Evolutionary conservation across 164 flowering plant genomes (phyloP).

Genomic region (Echeveria elegans): DNA sequence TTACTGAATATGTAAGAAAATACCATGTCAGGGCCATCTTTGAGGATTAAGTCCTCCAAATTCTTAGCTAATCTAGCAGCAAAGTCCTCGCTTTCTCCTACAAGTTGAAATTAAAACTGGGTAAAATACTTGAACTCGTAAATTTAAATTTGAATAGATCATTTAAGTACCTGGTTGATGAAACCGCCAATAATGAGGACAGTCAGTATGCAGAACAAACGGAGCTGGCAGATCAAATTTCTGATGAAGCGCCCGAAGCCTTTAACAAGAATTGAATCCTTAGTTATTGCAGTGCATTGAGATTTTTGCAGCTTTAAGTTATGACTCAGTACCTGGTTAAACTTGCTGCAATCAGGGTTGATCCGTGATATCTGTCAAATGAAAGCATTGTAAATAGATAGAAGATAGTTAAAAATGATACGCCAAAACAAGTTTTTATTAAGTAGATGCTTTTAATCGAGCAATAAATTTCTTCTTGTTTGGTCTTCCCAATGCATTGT

Average conservation of each 20-base stretch:
- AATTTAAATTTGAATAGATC: not conserved
- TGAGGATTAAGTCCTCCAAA: constrained; percentile 83
- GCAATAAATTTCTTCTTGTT: constrained; percentile 94
- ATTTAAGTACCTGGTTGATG: constrained; percentile 70
- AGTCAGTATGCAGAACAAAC: constrained; percentile 88
- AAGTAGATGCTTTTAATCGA: constrained; percentile 59
- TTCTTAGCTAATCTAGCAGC: constrained; percentile 86
- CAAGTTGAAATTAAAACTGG: not conserved
- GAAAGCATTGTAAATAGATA: constrained; percentile 13
- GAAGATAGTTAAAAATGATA: not conserved
- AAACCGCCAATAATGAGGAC: constrained; percentile 97
- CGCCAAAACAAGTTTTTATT: not conserved
- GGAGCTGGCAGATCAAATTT: constrained; percentile 92
- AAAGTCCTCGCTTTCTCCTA: constrained; percentile 92
- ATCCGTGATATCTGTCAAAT: constrained; percentile 86
- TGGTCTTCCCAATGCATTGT: constrained; percentile 97
- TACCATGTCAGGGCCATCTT: constrained; percentile 99
- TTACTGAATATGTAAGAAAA: not conserved
- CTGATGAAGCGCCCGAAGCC: constrained; percentile 89
- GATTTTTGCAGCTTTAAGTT: not conserved
- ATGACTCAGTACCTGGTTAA: constrained; percentile 71
- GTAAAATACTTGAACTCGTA: constrained; percentile 5
- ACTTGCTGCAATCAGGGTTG: constrained; percentile 88
- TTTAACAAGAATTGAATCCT: constrained; percentile 18
- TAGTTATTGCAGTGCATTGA: not conserved